phyloP scores from a whole-genome alignment of 495 filamentous ascomycete species.

The Aspergillus bertholletiae region DNA sequence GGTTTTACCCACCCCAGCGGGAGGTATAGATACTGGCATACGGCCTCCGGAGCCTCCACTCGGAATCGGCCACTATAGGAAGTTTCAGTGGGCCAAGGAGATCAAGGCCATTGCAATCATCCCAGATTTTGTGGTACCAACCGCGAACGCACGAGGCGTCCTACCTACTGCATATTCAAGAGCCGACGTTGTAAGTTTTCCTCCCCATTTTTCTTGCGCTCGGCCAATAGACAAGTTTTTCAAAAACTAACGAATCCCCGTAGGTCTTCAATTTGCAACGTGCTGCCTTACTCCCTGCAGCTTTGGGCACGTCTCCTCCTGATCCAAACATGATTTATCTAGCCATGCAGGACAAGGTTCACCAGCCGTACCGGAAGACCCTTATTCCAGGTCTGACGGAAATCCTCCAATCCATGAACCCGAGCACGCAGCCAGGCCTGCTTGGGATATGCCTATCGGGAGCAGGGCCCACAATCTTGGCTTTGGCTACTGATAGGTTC shows the following conservation, averaged over 20 bases:
- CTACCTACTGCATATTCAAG: conserved; percentile 72
- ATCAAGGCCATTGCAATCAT: conserved; percentile 95
- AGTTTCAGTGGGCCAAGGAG: conserved; percentile 85
- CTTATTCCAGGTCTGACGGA: conserved; percentile 90
- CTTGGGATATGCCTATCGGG: conserved; percentile 91
- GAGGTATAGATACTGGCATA: conserved; percentile 81
- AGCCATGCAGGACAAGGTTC: conserved; percentile 96
- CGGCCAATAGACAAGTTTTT: neutral
- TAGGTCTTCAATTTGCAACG: conserved; percentile 92
- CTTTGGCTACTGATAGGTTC: conserved; percentile 84
- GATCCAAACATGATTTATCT: conserved; percentile 89
- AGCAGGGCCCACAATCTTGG: conserved; percentile 91
- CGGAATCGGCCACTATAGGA: conserved; percentile 88
- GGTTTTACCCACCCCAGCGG: conserved; percentile 80
- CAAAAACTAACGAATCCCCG: neutral
- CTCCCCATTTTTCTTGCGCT: neutral
- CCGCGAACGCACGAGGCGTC: conserved; percentile 79
- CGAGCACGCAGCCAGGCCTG: conserved; percentile 77
- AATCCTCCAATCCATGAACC: conserved; percentile 81
- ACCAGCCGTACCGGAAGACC: conserved; percentile 87
- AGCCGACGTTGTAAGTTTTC: conserved; percentile 65
- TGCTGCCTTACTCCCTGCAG: conserved; percentile 80
- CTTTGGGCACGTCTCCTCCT: conserved; percentile 83
- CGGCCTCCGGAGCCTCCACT: conserved; percentile 82
- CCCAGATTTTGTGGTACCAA: conserved; percentile 88